Evolutionary conservation across 176 grass and related monocot species (phyloP), one percentile per base, ranked within the genome.

Genomic region (Thinopyrum elongatum): DNA sequence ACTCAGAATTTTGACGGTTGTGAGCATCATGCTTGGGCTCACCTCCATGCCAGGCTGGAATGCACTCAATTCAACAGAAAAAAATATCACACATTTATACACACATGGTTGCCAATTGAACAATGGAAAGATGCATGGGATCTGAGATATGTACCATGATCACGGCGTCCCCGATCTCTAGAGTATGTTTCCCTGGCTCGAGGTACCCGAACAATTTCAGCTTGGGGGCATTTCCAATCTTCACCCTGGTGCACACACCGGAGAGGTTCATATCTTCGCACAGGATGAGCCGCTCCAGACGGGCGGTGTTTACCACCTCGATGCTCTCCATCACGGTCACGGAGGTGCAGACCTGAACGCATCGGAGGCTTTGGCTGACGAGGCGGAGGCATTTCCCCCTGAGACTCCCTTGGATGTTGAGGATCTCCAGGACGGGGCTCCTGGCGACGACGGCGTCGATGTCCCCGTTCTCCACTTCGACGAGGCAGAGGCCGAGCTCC

Each of bases 211-310:
- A 16, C 5, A 79, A 3, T 10, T 5, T 12, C 70, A 86, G 62
- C 62, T 69, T 78, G 22, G 83, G 74, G 14, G 83, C 74, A 2
- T 55, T 49, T 1, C 41, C 83, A 44, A 85, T 68, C 83, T 78
- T 85, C 22, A 85, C 23, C 47, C 15, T 70, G 14, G 47, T 71
- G 82, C 64, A 31, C 11, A 9, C 80, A 8, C 9, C 7, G 17
- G 1, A 16, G 16, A n/a, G 17, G 60, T 36, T 42, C 41, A 42
- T 42, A 42, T 42, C 34, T 42, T 42, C 41, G 10, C 3, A 12
- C 2, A 38, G 5, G 66, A 70, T 70, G 66, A 70, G 66, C 8
- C 66, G 66, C 9, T 70, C 33, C 13, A 84, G 39, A 14, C 28
- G 10, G 11, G 10, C 9, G 39, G 39, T 9, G 39, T 65, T 29